Conservation (phyloP, 2,329 filamentous ascomycete genomes). For the Amylocarpus encephaloides region DNA sequence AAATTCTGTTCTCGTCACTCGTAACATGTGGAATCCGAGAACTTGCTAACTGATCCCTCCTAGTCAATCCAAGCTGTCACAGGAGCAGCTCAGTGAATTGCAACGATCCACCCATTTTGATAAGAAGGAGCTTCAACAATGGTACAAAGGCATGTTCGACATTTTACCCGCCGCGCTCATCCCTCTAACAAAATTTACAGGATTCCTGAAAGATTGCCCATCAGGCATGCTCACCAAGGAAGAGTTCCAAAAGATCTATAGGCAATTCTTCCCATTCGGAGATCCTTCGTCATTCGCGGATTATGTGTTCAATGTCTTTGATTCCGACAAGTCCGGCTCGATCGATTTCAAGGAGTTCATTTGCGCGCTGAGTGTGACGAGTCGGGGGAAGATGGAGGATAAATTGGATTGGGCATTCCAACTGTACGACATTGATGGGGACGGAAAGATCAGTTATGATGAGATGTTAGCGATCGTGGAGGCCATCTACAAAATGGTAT, state of each 20-base stretch:
- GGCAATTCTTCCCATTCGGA: slow-evolving; percentile 98
- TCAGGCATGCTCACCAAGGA: slow-evolving; percentile 95
- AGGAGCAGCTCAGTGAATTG: slow-evolving; percentile 90
- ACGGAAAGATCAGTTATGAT: slow-evolving; percentile 98
- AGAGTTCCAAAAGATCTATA: slow-evolving; percentile 99
- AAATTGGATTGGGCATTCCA: slow-evolving; percentile 99
- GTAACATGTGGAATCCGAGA: background rate
- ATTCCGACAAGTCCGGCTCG: slow-evolving; percentile 91
- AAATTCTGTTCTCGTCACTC: background rate
- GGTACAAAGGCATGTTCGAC: slow-evolving; percentile 82
- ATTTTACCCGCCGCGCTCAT: background rate
- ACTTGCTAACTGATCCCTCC: slow-evolving; percentile 10
- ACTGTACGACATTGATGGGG: slow-evolving; percentile 97
- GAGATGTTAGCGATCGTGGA: slow-evolving; percentile 99
- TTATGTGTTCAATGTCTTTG: slow-evolving; percentile 99
- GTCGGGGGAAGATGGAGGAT: slow-evolving; percentile 97
- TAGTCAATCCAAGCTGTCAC: slow-evolving; percentile 97
- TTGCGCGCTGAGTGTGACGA: slow-evolving; percentile 93
- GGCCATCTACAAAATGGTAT: slow-evolving; percentile 99
- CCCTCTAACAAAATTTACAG: slow-evolving; percentile 39
- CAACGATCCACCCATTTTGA: slow-evolving; percentile 98
- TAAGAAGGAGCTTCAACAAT: slow-evolving; percentile 99
- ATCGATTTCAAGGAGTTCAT: slow-evolving; percentile 99
- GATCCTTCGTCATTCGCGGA: slow-evolving; percentile 96
- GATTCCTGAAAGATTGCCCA: slow-evolving; percentile 97